These are phyloP conservation scores for Paramyrothecium roridum DNA, from an alignment of 2,329 filamentous ascomycete genomes.

Conservation along the genomic window DNA sequence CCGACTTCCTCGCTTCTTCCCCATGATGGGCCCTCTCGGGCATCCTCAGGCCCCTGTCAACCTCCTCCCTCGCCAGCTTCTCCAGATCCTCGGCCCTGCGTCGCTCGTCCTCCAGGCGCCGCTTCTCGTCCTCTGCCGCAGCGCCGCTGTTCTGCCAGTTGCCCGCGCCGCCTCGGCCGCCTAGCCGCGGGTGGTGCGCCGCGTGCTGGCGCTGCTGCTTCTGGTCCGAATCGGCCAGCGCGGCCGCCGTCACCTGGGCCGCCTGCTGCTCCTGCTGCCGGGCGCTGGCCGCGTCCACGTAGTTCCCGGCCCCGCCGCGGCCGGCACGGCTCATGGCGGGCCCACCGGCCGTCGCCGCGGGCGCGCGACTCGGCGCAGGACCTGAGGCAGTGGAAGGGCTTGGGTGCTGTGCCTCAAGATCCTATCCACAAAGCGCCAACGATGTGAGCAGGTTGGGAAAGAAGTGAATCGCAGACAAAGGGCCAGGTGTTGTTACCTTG, in stretches of 20 bases:
- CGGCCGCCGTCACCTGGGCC: conserved; percentile 27
- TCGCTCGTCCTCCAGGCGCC: conserved; percentile 11
- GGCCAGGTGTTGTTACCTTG: conserved; percentile 17
- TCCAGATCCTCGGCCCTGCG: conserved; percentile 35
- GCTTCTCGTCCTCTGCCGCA: conserved; percentile 21
- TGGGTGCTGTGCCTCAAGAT: conserved; percentile 35
- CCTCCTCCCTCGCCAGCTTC: conserved; percentile 38
- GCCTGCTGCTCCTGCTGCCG: conserved; percentile 28
- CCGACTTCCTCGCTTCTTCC: conserved; percentile 8
- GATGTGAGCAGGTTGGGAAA: neutral
- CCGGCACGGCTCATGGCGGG: conserved; percentile 39
- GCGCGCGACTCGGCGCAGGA: conserved; percentile 13
- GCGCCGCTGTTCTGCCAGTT: conserved; percentile 40
- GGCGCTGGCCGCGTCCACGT: conserved; percentile 34
- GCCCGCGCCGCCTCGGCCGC: conserved; percentile 55
- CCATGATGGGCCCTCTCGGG: conserved; percentile 42
- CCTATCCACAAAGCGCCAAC: conserved; percentile 17
- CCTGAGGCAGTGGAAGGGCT: conserved; percentile 15
- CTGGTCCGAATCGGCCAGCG: conserved; percentile 16
- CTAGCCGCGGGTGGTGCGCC: conserved; percentile 12
- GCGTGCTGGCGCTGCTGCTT: conserved; percentile 18
- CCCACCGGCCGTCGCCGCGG: conserved; percentile 18
- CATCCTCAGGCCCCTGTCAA: conserved; percentile 43
- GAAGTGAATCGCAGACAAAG: neutral
- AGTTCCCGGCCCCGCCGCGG: conserved; percentile 63